These are phyloP conservation scores for Cubamyces sp. DNA, from an alignment of 768 basidiomycete species.

Conservation along the genomic window DNA sequence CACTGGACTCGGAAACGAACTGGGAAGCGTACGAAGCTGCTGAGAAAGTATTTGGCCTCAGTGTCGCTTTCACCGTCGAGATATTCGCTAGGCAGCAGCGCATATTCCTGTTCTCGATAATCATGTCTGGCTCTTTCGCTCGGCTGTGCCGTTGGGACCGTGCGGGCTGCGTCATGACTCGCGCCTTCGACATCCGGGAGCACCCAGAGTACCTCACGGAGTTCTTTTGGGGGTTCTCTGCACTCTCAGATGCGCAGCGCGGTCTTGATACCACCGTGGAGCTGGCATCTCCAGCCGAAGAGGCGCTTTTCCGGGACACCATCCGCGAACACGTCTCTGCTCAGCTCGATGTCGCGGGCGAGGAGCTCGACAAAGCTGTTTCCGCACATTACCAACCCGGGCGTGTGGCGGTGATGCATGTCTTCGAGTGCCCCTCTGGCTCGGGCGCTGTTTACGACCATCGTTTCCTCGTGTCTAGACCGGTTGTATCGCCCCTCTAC, in stretches of 20 bases:
- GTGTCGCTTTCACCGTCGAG: neutral
- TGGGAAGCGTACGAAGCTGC: neutral
- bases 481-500: constrained; percentile 1
- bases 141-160: constrained; percentile 41
- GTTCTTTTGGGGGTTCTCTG: constrained; percentile 37
- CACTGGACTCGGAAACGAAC: neutral
- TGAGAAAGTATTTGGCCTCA: neutral
- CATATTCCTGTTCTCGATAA: constrained; percentile 34
- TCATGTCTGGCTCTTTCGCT: constrained; percentile 31
- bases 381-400: constrained; percentile 9
- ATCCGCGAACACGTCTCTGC: neutral
- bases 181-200: constrained; percentile 31
- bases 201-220: constrained; percentile 30
- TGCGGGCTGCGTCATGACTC: constrained; percentile 36
- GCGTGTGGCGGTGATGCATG: neutral
- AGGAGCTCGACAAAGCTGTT: constrained; percentile 6
- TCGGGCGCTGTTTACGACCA: neutral
- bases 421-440: neutral
- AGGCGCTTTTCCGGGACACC: neutral
- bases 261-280: constrained; percentile 31
- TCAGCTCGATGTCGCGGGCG: neutral
- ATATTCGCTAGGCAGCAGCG: constrained; percentile 35
- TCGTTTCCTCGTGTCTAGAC: constrained; percentile 4
- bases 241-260: constrained; percentile 22
- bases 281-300: neutral